Percentiles rank a stretch among this genome's conserved stretches.
Conservation (phyloP, 345 rosid species). For the Eucalyptus leucophloia region DNA sequence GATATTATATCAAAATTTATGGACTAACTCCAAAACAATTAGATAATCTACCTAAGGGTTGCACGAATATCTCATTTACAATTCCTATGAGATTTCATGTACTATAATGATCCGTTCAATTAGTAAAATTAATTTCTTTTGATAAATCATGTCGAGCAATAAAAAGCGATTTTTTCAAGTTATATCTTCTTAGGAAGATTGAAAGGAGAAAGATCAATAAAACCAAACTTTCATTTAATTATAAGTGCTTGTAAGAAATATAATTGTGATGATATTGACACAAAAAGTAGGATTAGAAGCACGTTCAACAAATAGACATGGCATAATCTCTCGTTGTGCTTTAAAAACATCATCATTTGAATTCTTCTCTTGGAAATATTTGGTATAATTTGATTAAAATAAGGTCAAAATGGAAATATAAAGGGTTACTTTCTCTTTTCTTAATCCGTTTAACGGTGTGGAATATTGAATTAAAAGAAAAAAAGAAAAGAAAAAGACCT, state of each 20-base stretch:
- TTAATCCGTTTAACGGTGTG: neutral
- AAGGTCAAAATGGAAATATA: neutral
- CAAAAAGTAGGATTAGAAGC: no score
- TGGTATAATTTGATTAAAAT: no score
- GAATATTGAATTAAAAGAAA: neutral
- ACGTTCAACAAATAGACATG: neutral
- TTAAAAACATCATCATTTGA: neutral
- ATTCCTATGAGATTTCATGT: neutral
- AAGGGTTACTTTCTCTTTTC: neutral
- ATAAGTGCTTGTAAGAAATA: accelerated
- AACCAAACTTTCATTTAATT: no score
- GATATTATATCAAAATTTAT: neutral
- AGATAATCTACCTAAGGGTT: accelerated
- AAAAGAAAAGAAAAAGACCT: no score
- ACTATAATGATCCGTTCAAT: no score
- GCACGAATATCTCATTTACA: neutral
- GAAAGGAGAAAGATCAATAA: neutral
- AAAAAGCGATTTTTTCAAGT: accelerated
- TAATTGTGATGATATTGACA: neutral
- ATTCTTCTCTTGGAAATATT: neutral
- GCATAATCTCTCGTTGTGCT: neutral
- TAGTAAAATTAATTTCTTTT: neutral
- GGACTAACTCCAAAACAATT: neutral
- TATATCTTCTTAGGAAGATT: neutral
- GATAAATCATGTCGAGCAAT: neutral